These are phyloP conservation scores for Fraxinus sp. DNA, from an alignment of 305 asterid genomes.

Conservation along the genomic window DNA sequence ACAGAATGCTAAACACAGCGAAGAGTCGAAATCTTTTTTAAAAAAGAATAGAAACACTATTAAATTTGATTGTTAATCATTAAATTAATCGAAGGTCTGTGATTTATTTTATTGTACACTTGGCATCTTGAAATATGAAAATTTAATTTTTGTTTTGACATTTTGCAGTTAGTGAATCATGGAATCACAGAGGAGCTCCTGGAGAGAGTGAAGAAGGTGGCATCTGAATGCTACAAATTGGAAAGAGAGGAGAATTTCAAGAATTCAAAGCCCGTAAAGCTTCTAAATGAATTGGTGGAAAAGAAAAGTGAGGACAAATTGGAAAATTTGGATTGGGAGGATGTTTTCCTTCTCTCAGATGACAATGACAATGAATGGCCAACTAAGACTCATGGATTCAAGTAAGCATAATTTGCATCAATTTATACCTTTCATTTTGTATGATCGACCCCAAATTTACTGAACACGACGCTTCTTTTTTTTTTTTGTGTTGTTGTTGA, in stretches of 20 bases:
- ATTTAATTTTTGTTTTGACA: no score
- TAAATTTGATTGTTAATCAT: neutral
- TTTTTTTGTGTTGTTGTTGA: no score
- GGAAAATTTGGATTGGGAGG: constrained; percentile 84
- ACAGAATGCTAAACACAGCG: no score
- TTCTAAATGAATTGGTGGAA: constrained; percentile 49
- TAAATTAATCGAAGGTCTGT: no score
- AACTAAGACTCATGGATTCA: constrained; percentile 54
- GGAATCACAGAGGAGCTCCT: constrained; percentile 76
- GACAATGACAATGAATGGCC: constrained; percentile 71
- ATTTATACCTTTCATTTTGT: neutral
- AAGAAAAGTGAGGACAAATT: constrained; percentile 38
- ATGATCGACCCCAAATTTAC: neutral
- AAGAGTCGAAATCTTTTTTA: no score
- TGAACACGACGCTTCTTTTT: neutral
- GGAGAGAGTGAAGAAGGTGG: constrained; percentile 69
- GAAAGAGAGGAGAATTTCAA: constrained; percentile 68
- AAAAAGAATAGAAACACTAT: no score
- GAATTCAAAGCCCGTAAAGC: constrained; percentile 46
- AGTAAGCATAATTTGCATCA: constrained; percentile 34
- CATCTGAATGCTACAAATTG: constrained; percentile 53
- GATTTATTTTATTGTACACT: neutral
- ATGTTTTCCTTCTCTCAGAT: constrained; percentile 74
- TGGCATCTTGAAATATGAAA: no score
- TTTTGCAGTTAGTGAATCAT: constrained; percentile 67